Evolutionary conservation across 1,284 basidiomycete species (phyloP), one percentile per base, ranked within the genome.

Genomic region (Pisolithus thermaeus): DNA sequence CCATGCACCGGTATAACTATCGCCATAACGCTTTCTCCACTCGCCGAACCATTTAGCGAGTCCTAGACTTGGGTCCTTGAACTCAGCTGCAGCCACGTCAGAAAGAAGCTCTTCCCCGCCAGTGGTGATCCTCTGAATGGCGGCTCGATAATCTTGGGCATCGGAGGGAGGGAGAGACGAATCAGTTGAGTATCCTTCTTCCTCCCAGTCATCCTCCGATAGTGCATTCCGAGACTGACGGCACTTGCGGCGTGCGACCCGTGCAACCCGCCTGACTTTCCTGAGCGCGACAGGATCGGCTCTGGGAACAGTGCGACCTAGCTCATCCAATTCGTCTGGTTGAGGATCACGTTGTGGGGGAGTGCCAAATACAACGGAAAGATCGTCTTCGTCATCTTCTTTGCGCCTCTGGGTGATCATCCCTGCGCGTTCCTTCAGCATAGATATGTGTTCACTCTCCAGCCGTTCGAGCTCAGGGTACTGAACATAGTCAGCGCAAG

Each of bases 151-250:
- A 54, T 94, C 91, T 7, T 77, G 70, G 3, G 79, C 75, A 58
- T 94, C 88, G 2, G 78, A 74, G 1, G 74, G 75, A 35, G 76
- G 68, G 6, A 97, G 74, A 1, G 83, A 82, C 0, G 86, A 81
- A 62, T 97, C 92, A 0, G 92, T 95, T 12, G 90, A 92, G 59
- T 83, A 92, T 0, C 92, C 93, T 63, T 93, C 88, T 53, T 92
- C 89, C 18, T 77, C 78, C 48, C 66, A 60, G n/a, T 46, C 54
- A 37, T 53, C 54, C 49, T 54, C 58, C n/a, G 48, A 57, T 1
- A 23, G 16, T 1, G 41, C 38, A 20, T 46, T 53, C 44, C 47
- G 62, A 41, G 70, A 65, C 50, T 67, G 68, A 37, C 80, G 78
- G 39, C 64, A 69, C 35, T 72, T 61, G 22, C 77, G 76, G 11